These are phyloP conservation scores for Neurospora crassa DNA, from an alignment of 2,329 filamentous ascomycete species.

Conservation along the genomic window DNA sequence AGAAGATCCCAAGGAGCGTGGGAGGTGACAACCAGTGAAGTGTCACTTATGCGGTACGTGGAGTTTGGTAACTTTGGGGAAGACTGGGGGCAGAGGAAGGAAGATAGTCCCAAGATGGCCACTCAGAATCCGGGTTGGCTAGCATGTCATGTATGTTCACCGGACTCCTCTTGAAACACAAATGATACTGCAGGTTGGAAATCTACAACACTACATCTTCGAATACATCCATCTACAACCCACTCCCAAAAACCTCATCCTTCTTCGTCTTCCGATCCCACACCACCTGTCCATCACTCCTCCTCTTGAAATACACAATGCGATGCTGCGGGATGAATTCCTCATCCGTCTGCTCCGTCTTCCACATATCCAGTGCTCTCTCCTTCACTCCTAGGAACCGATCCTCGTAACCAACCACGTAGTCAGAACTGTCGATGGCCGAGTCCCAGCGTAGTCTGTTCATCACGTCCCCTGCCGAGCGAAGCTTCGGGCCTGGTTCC, in stretches of 20 bases:
- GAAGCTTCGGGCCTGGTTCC: constrained; percentile 36
- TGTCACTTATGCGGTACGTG: not conserved
- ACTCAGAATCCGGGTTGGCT: not conserved
- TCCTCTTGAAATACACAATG: constrained; percentile 50
- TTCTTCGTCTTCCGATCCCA: constrained; percentile 47
- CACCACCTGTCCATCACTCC: constrained; percentile 38
- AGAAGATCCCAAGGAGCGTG: not conserved
- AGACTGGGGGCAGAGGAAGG: not conserved
- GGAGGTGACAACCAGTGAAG: not conserved
- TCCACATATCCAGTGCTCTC: constrained; percentile 46
- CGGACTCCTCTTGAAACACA: not conserved
- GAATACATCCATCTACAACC: constrained; percentile 19
- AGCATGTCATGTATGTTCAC: not conserved
- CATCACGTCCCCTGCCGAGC: constrained; percentile 48
- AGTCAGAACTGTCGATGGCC: constrained; percentile 41
- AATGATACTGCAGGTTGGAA: no score
- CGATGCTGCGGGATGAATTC: constrained; percentile 59
- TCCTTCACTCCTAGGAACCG: constrained; percentile 47
- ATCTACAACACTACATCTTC: no score
- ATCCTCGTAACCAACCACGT: constrained; percentile 52
- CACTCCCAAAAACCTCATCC: constrained; percentile 48
- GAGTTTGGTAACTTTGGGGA: not conserved
- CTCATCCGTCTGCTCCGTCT: constrained; percentile 51
- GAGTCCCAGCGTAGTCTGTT: constrained; percentile 51
- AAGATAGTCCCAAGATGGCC: not conserved